phyloP scores from a whole-genome alignment of 441 rosid species.

The Gossypium schwendimanii region DNA sequence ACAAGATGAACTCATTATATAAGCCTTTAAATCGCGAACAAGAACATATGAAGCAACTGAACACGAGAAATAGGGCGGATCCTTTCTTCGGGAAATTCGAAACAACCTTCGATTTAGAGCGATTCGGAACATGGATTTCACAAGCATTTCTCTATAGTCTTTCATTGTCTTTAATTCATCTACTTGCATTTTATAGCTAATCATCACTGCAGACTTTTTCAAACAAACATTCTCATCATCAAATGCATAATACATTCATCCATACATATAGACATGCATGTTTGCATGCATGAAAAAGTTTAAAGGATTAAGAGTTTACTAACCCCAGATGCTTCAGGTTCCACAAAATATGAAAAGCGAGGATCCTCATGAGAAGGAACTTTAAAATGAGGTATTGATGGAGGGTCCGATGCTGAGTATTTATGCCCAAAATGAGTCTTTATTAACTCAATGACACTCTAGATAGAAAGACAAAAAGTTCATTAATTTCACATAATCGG shows the following conservation, averaged over 20 bases:
- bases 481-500: background rate
- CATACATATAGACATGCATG: background rate
- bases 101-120: slow-evolving; percentile 88
- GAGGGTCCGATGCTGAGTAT: slow-evolving; percentile 33
- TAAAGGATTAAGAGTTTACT: background rate
- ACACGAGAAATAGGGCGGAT: slow-evolving; percentile 91
- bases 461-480: slow-evolving; percentile 17
- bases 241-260: background rate
- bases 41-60: slow-evolving; percentile 75
- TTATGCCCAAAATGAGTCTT: slow-evolving; percentile 66
- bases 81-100: slow-evolving; percentile 69
- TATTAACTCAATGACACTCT: slow-evolving; percentile 83
- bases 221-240: slow-evolving; percentile 18
- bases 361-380: slow-evolving; percentile 82
- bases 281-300: background rate
- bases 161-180: slow-evolving; percentile 73
- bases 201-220: slow-evolving; percentile 78
- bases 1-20: slow-evolving; percentile 74
- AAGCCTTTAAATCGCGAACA: slow-evolving; percentile 73
- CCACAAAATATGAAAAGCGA: slow-evolving; percentile 72
- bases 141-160: slow-evolving; percentile 73
- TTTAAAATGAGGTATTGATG: slow-evolving; percentile 44
- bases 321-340: slow-evolving; percentile 93
- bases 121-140: slow-evolving; percentile 71
- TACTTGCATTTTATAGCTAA: slow-evolving; percentile 79